Percentiles rank a stretch among this genome's conserved stretches.
Evolutionary conservation across 176 grass and related monocot genomes (phyloP).

Genomic region (Melocanna baccifera): DNA sequence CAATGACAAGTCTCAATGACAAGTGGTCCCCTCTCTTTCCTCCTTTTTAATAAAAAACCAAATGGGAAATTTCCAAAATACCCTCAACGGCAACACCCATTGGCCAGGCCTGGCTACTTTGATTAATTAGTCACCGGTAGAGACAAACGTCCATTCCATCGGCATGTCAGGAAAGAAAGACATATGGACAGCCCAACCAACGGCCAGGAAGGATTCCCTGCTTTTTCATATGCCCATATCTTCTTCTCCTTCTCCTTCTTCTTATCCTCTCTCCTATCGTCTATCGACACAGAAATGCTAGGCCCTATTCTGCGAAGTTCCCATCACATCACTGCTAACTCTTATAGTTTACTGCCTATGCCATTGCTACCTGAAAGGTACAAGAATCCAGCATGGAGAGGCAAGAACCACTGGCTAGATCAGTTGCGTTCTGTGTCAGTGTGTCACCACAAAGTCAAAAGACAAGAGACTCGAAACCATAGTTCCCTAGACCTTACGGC

Average conservation of each 20-base stretch:
- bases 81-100: background rate
- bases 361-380: background rate
- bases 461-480: background rate
- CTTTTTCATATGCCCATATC: background rate
- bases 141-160: background rate
- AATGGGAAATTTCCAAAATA: too few species aligned
- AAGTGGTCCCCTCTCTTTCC: too few species aligned
- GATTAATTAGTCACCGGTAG: background rate
- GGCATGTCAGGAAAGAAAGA: background rate
- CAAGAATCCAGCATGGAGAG: constrained; percentile 11
- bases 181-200: constrained; percentile 41
- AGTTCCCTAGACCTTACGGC: constrained; percentile 14
- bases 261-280: background rate
- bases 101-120: background rate
- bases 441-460: constrained; percentile 13
- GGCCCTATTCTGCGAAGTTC: background rate
- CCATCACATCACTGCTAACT: background rate
- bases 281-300: background rate
- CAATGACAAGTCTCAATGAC: too few species aligned
- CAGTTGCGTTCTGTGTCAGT: background rate
- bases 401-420: background rate
- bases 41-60: too few species aligned
- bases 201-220: constrained; percentile 40
- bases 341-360: background rate
- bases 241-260: background rate